Evolutionary conservation across 1,284 basidiomycete genomes (phyloP).

Genomic region (Laetiporus sulphureus): DNA sequence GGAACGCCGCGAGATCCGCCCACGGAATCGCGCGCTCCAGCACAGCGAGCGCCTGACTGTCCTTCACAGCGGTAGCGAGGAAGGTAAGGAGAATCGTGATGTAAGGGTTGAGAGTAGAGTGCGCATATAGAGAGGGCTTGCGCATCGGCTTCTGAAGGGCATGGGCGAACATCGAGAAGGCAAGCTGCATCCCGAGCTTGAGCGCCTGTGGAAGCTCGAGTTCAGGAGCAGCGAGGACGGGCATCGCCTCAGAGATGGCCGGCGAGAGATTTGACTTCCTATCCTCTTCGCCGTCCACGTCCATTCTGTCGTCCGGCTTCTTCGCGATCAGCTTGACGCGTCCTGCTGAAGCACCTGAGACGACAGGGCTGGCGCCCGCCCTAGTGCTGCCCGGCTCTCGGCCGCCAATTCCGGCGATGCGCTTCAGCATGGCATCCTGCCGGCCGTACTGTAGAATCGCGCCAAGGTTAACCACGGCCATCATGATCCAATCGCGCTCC

Average conservation of each 20-base stretch:
- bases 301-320: conserved; percentile 46
- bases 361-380: conserved; percentile 12
- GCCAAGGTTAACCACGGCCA: conserved; percentile 82
- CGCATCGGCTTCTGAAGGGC: conserved; percentile 63
- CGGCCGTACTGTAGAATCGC: conserved; percentile 86
- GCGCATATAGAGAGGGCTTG: conserved; percentile 48
- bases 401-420: conserved; percentile 39
- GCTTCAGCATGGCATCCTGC: conserved; percentile 65
- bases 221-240: conserved; percentile 24
- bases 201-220: conserved; percentile 59
- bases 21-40: conserved; percentile 83
- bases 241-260: conserved; percentile 5
- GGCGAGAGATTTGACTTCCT: conserved; percentile 33
- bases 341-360: conserved; percentile 14
- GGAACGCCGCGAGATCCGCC: conserved; percentile 66
- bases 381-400: conserved; percentile 16
- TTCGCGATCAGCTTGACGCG: conserved; percentile 30
- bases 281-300: conserved; percentile 59
- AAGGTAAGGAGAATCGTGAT: conserved; percentile 86
- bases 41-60: conserved; percentile 49
- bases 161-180: conserved; percentile 74
- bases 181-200: conserved; percentile 69
- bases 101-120: conserved; percentile 77
- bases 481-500: conserved; percentile 94
- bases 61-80: conserved; percentile 69